Conservation (phyloP, 129 eudicot genomes). For the carrot (Daucus carota) region DH1_v3.0 NC_030383.2:2033001-2033500, state of each 20-base stretch:
- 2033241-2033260: slow-evolving; percentile 50
- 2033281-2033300: slow-evolving; percentile 39
- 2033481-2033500: slow-evolving; percentile 63
- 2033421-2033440: slow-evolving; percentile 29
- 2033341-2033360: slow-evolving; percentile 32
- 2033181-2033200: slow-evolving; percentile 23
- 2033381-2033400: slow-evolving; percentile 31
- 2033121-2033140: too few species aligned
- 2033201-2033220: slow-evolving; percentile 23
- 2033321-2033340: slow-evolving; percentile 52
- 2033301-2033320: slow-evolving; percentile 59
- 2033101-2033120: too few species aligned
- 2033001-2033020: too few species aligned
- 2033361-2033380: neutral
- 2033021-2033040: too few species aligned
- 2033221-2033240: slow-evolving; percentile 71
- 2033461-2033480: slow-evolving; percentile 68
- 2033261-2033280: slow-evolving; percentile 45
- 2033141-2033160: too few species aligned
- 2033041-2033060: too few species aligned
- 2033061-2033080: too few species aligned
- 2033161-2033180: neutral
- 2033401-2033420: slow-evolving; percentile 66
- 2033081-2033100: too few species aligned
- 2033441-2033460: slow-evolving; percentile 88